phyloP scores from a whole-genome alignment of 148 eudicot species.

The Persicaria tinctoria region DNA sequence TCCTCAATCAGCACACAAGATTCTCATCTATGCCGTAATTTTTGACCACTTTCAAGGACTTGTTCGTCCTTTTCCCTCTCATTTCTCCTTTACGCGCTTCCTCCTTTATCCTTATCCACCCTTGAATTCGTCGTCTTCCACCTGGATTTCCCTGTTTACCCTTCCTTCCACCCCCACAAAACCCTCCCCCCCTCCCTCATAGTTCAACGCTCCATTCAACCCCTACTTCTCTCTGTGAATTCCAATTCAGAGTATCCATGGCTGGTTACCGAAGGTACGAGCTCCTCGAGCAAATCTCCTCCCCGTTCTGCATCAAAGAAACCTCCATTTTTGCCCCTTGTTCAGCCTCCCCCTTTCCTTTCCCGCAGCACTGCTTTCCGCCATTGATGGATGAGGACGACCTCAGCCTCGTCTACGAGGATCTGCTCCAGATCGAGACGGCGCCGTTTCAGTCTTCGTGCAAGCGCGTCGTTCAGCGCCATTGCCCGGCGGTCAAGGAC shows the following conservation, averaged over 20 bases:
- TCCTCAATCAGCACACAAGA: not conserved
- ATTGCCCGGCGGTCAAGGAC: conserved; percentile 23
- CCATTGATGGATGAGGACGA: conserved; percentile 24
- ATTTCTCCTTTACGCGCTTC: not conserved
- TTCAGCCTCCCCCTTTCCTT: conserved; percentile 7
- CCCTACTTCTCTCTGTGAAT: conserved; percentile 2
- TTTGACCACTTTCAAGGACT: not conserved
- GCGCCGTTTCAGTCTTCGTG: conserved; percentile 25
- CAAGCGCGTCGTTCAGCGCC: conserved; percentile 23
- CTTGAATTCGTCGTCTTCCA: not conserved
- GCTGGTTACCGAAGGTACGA: conserved; percentile 35
- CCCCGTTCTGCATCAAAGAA: conserved; percentile 21
- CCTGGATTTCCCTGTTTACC: not conserved
- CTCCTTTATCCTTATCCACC: not conserved
- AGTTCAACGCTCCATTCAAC: conserved; percentile 2
- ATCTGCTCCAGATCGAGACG: conserved; percentile 40
- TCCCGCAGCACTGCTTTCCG: conserved; percentile 13
- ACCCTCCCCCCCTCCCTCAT: not conserved
- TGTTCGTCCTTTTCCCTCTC: not conserved
- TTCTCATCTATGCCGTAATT: conserved; percentile 10
- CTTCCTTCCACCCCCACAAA: not conserved
- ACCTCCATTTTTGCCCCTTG: conserved; percentile 29
- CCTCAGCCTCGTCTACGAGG: conserved; percentile 30
- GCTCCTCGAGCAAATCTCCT: conserved; percentile 26
- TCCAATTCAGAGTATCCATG: conserved; percentile 21